These are phyloP conservation scores for Stemphylium lycopersici DNA, from an alignment of 2,329 filamentous ascomycete genomes.

Conservation along the genomic window DNA sequence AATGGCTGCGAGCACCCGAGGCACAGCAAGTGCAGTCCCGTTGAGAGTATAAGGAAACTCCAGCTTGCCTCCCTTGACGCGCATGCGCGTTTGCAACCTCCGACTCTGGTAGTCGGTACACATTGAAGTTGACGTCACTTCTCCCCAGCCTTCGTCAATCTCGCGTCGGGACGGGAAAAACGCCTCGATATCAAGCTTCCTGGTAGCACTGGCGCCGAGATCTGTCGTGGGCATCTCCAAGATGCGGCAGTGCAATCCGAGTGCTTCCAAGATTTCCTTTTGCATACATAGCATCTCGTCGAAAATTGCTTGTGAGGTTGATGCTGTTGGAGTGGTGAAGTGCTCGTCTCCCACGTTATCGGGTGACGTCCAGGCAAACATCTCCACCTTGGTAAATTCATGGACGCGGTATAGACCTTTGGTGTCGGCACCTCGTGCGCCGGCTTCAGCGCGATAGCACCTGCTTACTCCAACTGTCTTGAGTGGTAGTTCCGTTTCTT, in stretches of 20 bases:
- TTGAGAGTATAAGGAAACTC: conserved; percentile 90
- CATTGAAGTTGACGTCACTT: conserved; percentile 87
- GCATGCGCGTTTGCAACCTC: conserved; percentile 76
- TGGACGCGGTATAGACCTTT: conserved; percentile 97
- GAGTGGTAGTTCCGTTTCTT: conserved; percentile 70
- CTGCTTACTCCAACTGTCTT: conserved; percentile 84
- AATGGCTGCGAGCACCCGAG: conserved; percentile 84
- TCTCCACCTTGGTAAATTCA: conserved; percentile 97
- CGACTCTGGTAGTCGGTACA: conserved; percentile 95
- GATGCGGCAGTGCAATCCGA: conserved; percentile 84
- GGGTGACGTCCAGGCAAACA: conserved; percentile 88
- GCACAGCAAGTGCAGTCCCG: conserved; percentile 90
- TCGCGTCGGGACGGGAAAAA: conserved; percentile 82
- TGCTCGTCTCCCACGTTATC: conserved; percentile 48
- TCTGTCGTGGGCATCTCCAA: conserved; percentile 91
- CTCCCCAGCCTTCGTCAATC: conserved; percentile 80
- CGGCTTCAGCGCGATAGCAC: conserved; percentile 96
- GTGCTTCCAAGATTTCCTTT: conserved; percentile 75
- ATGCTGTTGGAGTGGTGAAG: conserved; percentile 40
- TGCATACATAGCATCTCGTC: conserved; percentile 88
- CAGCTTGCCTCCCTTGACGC: conserved; percentile 59
- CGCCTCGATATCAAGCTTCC: conserved; percentile 93
- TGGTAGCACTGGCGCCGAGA: conserved; percentile 82
- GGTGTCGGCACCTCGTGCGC: conserved; percentile 84
- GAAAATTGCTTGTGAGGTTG: conserved; percentile 66